Conservation (phyloP, 345 rosid species). For the Geranium brycei region DNA sequence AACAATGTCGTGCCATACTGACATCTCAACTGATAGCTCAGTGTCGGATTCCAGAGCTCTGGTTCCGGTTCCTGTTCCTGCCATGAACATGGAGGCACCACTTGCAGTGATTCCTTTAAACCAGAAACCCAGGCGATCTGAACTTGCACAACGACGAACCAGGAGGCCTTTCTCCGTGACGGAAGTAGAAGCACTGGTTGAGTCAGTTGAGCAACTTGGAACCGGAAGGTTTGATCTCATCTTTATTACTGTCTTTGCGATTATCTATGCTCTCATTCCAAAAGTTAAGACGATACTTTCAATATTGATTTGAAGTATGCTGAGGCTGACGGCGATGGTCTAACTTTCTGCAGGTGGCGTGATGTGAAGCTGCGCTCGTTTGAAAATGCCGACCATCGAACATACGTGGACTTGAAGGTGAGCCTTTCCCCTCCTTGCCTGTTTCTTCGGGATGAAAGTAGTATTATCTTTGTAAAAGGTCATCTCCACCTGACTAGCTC, state of each 20-base stretch:
- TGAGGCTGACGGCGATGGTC: constrained; percentile 2
- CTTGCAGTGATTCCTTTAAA: constrained; percentile 57
- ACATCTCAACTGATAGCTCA: constrained; percentile 30
- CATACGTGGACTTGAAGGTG: constrained; percentile 84
- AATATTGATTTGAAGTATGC: background rate
- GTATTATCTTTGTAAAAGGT: no score
- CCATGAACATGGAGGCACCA: constrained; percentile 29
- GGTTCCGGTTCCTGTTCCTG: constrained; percentile 50
- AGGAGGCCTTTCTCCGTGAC: constrained; percentile 93
- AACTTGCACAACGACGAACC: constrained; percentile 75
- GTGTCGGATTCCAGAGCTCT: constrained; percentile 54
- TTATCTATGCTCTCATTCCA: background rate
- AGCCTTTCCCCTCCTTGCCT: background rate
- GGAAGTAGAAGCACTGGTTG: constrained; percentile 91
- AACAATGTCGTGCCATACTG: constrained; percentile 26
- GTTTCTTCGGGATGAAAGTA: no score
- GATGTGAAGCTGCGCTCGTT: constrained; percentile 66
- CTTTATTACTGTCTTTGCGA: no score
- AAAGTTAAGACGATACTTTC: background rate
- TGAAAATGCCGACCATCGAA: constrained; percentile 59
- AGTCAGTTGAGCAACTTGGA: constrained; percentile 83
- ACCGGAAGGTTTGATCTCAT: constrained; percentile 68
- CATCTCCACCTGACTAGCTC: no score
- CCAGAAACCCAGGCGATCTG: constrained; percentile 56
- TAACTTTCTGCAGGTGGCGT: constrained; percentile 56